Base-by-base conservation (phyloP, 345 rosid genomes). In the Populus davidiana region DNA sequence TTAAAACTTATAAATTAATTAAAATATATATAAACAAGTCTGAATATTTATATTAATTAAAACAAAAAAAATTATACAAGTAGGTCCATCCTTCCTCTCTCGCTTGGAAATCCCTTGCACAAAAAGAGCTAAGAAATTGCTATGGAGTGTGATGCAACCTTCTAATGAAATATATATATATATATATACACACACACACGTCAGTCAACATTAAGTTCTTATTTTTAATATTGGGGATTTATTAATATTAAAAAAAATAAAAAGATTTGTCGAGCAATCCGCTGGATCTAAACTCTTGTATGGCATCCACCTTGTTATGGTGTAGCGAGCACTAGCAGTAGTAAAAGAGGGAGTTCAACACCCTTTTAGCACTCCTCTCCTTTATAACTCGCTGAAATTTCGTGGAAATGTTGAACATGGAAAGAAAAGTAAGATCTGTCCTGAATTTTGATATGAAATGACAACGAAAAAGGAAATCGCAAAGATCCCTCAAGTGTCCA, bases 341-440 rank as follows among this genome's bases (percentile, higher is more conserved):
- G 52, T 17, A 11, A 38, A 62, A 62, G 64, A 23, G 52, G 41
- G 61, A 27, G 33, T 25, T 29, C 1, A 3, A 43, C 16, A 18
- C 21, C 41, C 21, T 70, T 17, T 47, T 6, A 6, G 18, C 36
- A 20, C 44, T 3, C 44, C 44, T 2, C 44, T 41, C 64, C 64
- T n/a, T 52, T 59, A 59, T 59, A 17, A 17, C 14, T 25, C 39
- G 44, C 41, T 74, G 81, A 78, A 80, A 67, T 75, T 78, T 75
- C 64, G 18, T 43, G 23, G 67, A 78, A 80, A 80, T 50, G 68
- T 23, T 27, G n/a, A 18, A 0, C 23, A 59, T 35, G 63, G 39
- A 20, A 38, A 20, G 36, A 65, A 18, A 47, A 39, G 65, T 5
- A 25, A 10, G 52, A 17, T 63, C 11, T 64, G 77, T 0, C 17